Evolutionary conservation across 2,329 filamentous ascomycete genomes (phyloP).

Genomic region (Aureobasidium sp.): DNA sequence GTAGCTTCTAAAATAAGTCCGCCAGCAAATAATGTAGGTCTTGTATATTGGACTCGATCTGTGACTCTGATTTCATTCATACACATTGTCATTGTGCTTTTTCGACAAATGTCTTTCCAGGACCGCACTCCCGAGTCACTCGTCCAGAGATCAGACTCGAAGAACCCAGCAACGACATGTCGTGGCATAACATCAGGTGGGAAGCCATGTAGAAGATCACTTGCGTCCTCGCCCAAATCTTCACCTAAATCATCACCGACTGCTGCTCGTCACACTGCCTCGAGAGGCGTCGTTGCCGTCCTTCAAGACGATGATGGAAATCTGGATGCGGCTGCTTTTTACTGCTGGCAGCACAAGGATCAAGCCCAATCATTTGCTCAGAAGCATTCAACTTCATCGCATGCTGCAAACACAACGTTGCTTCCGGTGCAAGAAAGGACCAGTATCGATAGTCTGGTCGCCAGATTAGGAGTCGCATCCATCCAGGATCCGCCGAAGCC

Average conservation of each 20-base stretch:
- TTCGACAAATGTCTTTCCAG: conserved; percentile 6
- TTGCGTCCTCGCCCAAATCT: conserved; percentile 43
- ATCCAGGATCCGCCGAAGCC: conserved; percentile 1
- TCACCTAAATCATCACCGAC: conserved; percentile 27
- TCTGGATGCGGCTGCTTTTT: conserved; percentile 51
- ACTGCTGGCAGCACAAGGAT: conserved; percentile 94
- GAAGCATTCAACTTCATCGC: conserved; percentile 18
- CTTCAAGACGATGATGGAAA: conserved; percentile 48
- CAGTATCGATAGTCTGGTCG: conserved; percentile 82
- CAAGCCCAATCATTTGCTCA: conserved; percentile 53
- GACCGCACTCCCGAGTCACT: conserved; percentile 66
- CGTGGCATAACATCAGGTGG: conserved; percentile 77
- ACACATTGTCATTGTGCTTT: background rate
- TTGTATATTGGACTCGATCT: background rate
- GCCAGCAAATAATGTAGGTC: background rate
- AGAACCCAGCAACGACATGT: conserved; percentile 76
- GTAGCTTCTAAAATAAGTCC: background rate
- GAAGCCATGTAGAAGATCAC: conserved; percentile 70
- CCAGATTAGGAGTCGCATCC: conserved; percentile 53
- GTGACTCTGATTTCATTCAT: background rate
- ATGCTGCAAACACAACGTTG: background rate
- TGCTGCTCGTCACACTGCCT: conserved; percentile 19
- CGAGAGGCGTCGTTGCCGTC: conserved; percentile 34
- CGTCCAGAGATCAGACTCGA: conserved; percentile 73
- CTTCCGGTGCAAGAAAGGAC: conserved; percentile 51